Evolutionary conservation across 2,329 filamentous ascomycete species (phyloP).

Genomic region (Decorospora gaudefroyi): DNA sequence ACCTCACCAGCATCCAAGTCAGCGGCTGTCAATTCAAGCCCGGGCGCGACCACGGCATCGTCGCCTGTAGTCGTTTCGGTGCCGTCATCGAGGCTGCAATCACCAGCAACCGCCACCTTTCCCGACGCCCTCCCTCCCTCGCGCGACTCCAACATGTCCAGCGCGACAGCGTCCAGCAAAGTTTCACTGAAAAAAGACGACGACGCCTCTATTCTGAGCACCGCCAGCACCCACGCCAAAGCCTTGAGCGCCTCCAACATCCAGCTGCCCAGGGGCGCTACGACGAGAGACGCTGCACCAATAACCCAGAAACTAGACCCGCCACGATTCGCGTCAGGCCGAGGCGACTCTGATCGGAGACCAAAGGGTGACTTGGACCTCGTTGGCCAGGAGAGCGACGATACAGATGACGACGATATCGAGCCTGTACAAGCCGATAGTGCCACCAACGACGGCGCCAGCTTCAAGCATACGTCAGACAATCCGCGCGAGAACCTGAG

Average conservation of each 20-base stretch:
- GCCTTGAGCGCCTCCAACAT: conserved; percentile 24
- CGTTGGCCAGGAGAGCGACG: conserved; percentile 37
- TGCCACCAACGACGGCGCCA: conserved; percentile 27
- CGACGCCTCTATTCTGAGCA: conserved; percentile 33
- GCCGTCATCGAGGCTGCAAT: conserved; percentile 46
- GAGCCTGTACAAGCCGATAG: conserved; percentile 32
- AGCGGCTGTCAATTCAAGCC: conserved; percentile 21
- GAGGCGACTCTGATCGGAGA: conserved; percentile 27
- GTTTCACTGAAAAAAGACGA: conserved; percentile 41
- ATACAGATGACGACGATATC: conserved; percentile 42
- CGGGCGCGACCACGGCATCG: conserved; percentile 37
- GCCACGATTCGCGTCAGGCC: conserved; percentile 25
- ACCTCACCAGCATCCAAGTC: conserved; percentile 21
- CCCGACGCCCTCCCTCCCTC: conserved; percentile 43
- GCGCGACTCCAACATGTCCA: conserved; percentile 43
- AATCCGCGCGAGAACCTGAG: conserved; percentile 28
- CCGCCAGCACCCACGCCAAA: conserved; percentile 32
- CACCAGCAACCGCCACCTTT: conserved; percentile 45
- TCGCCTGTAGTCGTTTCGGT: conserved; percentile 46
- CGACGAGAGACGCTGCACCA: conserved; percentile 23
- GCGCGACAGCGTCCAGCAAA: conserved; percentile 34
- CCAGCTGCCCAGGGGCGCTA: conserved; percentile 24
- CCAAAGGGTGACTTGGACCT: conserved; percentile 33
- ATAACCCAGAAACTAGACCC: conserved; percentile 19
- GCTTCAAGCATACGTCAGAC: conserved; percentile 29